Conservation (phyloP, 1,284 basidiomycete genomes). For the Psilocybe mexicana region DNA sequence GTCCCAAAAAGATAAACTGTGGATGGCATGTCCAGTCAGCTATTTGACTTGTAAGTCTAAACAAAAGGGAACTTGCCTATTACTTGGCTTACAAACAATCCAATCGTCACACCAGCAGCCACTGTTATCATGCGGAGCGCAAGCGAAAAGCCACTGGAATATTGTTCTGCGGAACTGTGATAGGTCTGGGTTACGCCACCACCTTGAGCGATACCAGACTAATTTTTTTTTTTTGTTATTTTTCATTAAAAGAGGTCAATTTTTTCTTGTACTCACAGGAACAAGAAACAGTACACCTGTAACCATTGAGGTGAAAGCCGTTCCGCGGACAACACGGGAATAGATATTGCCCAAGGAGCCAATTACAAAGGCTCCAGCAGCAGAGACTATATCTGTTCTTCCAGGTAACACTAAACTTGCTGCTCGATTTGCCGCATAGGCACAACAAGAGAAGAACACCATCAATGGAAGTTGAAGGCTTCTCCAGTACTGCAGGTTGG, state of each 20-base stretch:
- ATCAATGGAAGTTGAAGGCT: slow-evolving; percentile 75
- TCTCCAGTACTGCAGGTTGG: slow-evolving; percentile 72
- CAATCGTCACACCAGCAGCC: slow-evolving; percentile 85
- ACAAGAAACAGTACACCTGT: slow-evolving; percentile 84
- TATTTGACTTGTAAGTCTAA: background rate
- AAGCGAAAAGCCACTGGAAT: slow-evolving; percentile 66
- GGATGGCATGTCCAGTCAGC: background rate
- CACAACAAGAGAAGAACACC: slow-evolving; percentile 76
- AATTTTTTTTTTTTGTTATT: background rate
- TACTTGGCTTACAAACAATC: slow-evolving; percentile 79
- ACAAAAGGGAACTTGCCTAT: slow-evolving; percentile 38
- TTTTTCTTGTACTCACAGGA: slow-evolving; percentile 51
- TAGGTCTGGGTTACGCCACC: slow-evolving; percentile 78
- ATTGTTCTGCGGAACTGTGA: slow-evolving; percentile 63
- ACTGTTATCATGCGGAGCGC: slow-evolving; percentile 82
- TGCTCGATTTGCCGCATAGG: slow-evolving; percentile 70
- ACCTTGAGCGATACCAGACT: slow-evolving; percentile 85
- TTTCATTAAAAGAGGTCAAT: background rate
- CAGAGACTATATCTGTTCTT: slow-evolving; percentile 62
- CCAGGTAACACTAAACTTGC: slow-evolving; percentile 51
- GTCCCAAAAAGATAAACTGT: slow-evolving; percentile 74
- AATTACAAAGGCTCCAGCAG: slow-evolving; percentile 80
- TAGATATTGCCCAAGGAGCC: slow-evolving; percentile 82
- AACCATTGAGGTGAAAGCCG: slow-evolving; percentile 89
- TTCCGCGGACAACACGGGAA: slow-evolving; percentile 74